Conservation (phyloP, 2,329 filamentous ascomycete genomes). For the Colletotrichum sublineola region DNA sequence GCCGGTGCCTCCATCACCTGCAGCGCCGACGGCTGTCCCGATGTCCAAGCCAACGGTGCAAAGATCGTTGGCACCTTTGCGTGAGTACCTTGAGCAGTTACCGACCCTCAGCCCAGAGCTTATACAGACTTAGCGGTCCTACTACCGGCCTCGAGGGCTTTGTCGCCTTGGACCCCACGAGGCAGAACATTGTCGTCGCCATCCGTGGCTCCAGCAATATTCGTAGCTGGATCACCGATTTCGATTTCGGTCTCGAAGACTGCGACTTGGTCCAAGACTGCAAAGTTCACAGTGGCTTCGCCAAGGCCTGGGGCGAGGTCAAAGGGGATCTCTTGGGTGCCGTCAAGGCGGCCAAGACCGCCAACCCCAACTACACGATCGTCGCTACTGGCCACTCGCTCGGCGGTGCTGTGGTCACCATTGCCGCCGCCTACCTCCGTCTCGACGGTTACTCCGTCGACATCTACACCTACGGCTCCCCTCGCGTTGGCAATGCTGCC, state of each 20-base stretch:
- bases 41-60: slow-evolving; percentile 57
- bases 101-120: slow-evolving; percentile 32
- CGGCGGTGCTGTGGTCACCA: slow-evolving; percentile 73
- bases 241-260: slow-evolving; percentile 49
- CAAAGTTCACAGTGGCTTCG: slow-evolving; percentile 70
- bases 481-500: slow-evolving; percentile 71
- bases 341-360: slow-evolving; percentile 57
- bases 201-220: slow-evolving; percentile 71
- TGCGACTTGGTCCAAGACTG: slow-evolving; percentile 61
- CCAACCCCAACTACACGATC: slow-evolving; percentile 66
- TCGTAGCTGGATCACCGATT: slow-evolving; percentile 73
- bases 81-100: slow-evolving; percentile 20
- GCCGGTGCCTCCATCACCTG: slow-evolving; percentile 60
- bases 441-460: slow-evolving; percentile 61
- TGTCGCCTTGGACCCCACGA: slow-evolving; percentile 62
- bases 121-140: slow-evolving; percentile 50
- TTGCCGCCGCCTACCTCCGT: slow-evolving; percentile 71
- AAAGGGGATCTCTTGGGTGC: slow-evolving; percentile 55
- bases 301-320: slow-evolving; percentile 69
- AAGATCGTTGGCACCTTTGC: slow-evolving; percentile 59
- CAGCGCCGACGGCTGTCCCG: slow-evolving; percentile 57
- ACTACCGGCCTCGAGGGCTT: slow-evolving; percentile 64
- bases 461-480: slow-evolving; percentile 76
- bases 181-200: slow-evolving; percentile 69
- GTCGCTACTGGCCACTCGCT: slow-evolving; percentile 77